Evolutionary conservation across 208 protist genomes (phyloP).

Genomic region (Crithidia mellificae): DNA sequence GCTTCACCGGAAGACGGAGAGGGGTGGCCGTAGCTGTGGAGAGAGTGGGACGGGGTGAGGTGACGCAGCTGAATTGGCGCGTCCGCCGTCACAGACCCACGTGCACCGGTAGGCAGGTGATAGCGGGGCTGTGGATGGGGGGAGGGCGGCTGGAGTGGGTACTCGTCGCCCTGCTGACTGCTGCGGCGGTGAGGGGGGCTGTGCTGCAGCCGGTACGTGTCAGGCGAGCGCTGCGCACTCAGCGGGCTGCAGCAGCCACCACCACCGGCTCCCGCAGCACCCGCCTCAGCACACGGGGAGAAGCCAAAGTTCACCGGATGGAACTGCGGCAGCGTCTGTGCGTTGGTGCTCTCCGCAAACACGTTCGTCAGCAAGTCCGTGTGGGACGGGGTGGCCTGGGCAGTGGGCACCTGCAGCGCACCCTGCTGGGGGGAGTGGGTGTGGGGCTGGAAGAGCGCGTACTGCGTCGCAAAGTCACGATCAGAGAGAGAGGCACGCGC

Average conservation of each 20-base stretch:
- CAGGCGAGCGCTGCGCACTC: neutral
- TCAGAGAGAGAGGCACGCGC: neutral
- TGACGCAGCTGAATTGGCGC: neutral
- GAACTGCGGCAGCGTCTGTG: neutral
- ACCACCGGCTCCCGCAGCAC: neutral
- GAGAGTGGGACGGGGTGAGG: neutral
- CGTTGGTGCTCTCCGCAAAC: neutral
- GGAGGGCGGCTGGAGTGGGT: too few species aligned
- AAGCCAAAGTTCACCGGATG: too few species aligned
- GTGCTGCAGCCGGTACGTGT: too few species aligned
- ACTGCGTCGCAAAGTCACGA: neutral
- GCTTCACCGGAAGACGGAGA: neutral
- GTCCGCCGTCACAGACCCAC: neutral
- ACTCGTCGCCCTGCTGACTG: too few species aligned
- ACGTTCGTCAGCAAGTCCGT: conserved; percentile 10
- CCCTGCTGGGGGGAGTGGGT: conserved; percentile 2
- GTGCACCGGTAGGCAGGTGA: too few species aligned
- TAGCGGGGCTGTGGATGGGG: too few species aligned
- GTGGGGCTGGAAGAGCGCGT: conserved; percentile 16
- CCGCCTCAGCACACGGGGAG: too few species aligned
- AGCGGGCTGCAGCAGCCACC: neutral
- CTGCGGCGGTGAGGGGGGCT: too few species aligned
- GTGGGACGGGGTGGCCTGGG: conserved; percentile 8
- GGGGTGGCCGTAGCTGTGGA: conserved; percentile 1
- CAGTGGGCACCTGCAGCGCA: neutral